Base-by-base conservation (phyloP, 495 filamentous ascomycete species). In the Xylaria cubensis region DNA sequence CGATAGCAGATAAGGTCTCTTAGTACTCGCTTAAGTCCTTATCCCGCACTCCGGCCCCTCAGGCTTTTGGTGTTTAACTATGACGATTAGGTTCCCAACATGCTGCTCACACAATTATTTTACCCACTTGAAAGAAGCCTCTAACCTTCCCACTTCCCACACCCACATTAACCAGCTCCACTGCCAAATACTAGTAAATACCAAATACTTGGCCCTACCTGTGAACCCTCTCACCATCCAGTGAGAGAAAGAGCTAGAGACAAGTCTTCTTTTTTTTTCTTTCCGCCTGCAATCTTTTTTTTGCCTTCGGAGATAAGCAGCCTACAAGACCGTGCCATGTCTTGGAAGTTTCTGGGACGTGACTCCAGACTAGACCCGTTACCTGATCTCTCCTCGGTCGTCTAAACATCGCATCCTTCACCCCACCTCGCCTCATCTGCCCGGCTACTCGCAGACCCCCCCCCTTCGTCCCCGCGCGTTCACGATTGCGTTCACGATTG, bases 241-340 rank as follows among this genome's bases (percentile, higher is more conserved):
- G 34, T 46, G 21, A 62, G 29, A 12, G 41, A 46, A 5, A 10
- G 51, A 56, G 66, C 51, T 44, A n/a, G 46, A 46, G 66, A 56
- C 26, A 19, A 4, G 41, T 62, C 26, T 29, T 39, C 36, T 8
- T 48, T 19, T 42, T 19, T 42, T 42, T 62, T 69, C 39, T 48
- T 39, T 15, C 36, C 21, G 17, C 51, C 48, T 48, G n/a, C 21
- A 21, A 32, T 61, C 21, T 69, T 24, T 48, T 58, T 48, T 58
- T 46, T 62, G 53, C 26, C 67, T 50, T 69, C 56, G 67, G 67
- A 59, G 56, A 48, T 62, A 69, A 69, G 56, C 50, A 69, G 56
- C 50, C 36, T n/a, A n/a, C 55, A 29, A 72, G 48, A 72, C 9
- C 36, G 48, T 53, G 70, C 63, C 64, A 72, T 72, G 70, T 67